These are phyloP conservation scores for Nannizzia gypsea DNA, from an alignment of 2,329 filamentous ascomycete species.

Conservation along the genomic window DNA sequence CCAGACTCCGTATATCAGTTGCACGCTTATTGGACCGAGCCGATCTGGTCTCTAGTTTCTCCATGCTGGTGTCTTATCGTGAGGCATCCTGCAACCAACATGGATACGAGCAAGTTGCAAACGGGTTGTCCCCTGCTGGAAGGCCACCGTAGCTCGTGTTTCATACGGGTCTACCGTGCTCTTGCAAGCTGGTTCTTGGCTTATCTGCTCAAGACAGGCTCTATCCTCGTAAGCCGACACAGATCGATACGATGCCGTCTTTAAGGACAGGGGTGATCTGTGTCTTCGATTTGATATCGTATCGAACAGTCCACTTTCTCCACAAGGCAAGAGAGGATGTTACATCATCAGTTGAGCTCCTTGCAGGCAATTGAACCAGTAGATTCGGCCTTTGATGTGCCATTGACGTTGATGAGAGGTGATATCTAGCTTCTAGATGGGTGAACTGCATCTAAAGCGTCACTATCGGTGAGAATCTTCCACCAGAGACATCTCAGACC, in stretches of 20 bases:
- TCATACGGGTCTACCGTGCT: constrained; percentile 1
- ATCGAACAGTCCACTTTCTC: neutral
- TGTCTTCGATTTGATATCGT: neutral
- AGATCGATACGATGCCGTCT: constrained; percentile 3
- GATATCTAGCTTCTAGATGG: neutral
- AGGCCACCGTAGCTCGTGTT: neutral
- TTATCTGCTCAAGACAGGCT: neutral
- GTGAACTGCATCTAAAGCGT: neutral
- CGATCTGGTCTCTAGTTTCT: neutral
- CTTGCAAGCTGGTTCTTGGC: neutral
- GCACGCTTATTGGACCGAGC: neutral
- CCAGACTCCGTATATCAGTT: neutral
- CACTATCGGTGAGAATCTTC: neutral
- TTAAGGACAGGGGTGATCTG: neutral
- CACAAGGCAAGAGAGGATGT: neutral
- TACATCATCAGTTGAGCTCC: neutral
- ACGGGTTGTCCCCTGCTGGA: neutral
- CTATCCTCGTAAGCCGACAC: neutral
- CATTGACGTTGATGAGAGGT: neutral
- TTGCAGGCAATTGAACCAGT: neutral
- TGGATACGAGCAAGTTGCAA: neutral
- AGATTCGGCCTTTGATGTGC: neutral
- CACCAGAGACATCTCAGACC: neutral
- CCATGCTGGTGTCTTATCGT: neutral
- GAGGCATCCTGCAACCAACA: neutral